phyloP scores from a whole-genome alignment of 2,329 filamentous ascomycete species.

The Anthostomella pinea region DNA sequence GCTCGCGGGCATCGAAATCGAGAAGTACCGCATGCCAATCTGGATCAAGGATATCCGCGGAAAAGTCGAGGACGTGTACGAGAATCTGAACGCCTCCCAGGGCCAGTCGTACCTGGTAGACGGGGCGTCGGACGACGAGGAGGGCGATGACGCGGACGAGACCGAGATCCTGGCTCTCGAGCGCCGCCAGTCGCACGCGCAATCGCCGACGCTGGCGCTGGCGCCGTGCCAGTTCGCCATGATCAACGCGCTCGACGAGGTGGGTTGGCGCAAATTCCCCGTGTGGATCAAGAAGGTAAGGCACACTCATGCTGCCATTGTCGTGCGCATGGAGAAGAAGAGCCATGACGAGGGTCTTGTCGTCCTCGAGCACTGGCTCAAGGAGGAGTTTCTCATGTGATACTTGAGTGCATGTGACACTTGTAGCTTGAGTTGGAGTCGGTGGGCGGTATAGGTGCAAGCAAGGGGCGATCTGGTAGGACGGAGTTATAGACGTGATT shows the following conservation, averaged over 20 bases:
- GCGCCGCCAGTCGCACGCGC: slow-evolving; percentile 34
- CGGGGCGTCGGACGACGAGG: slow-evolving; percentile 52
- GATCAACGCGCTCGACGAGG: slow-evolving; percentile 70
- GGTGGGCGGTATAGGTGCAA: too few species aligned
- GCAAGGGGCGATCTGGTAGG: too few species aligned
- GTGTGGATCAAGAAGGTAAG: slow-evolving; percentile 73
- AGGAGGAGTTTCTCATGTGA: slow-evolving; percentile 67
- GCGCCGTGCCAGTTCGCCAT: slow-evolving; percentile 80
- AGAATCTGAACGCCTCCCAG: slow-evolving; percentile 67
- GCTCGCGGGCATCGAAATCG: slow-evolving; percentile 62
- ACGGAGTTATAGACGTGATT: too few species aligned
- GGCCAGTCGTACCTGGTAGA: slow-evolving; percentile 68
- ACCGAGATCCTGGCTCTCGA: slow-evolving; percentile 42
- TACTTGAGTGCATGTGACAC: neutral
- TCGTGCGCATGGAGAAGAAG: slow-evolving; percentile 68
- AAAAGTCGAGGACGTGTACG: slow-evolving; percentile 75
- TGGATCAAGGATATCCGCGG: slow-evolving; percentile 72
- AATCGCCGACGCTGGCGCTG: slow-evolving; percentile 72
- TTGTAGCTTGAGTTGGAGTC: too few species aligned
- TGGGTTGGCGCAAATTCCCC: slow-evolving; percentile 63
- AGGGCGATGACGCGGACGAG: slow-evolving; percentile 36
- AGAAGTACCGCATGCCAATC: slow-evolving; percentile 72
- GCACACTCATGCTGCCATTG: slow-evolving; percentile 90
- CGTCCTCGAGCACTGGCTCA: slow-evolving; percentile 78
- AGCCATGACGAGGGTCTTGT: slow-evolving; percentile 72